Base-by-base conservation (phyloP, 2,329 filamentous ascomycete genomes). In the Microdochium nivale region DNA sequence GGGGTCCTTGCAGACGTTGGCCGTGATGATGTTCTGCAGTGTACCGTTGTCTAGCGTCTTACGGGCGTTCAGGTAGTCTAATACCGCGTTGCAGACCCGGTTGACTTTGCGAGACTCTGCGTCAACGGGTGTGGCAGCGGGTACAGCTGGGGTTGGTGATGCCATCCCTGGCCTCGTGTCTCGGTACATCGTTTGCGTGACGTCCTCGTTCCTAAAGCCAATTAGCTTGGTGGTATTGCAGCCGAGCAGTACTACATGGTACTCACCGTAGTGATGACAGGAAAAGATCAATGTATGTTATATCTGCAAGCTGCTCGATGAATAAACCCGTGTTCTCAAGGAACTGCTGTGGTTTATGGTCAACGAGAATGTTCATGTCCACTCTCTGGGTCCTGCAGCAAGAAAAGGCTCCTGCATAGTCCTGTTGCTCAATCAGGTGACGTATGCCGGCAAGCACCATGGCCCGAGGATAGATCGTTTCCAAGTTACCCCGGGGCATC, bases 311-410 rank as follows among this genome's bases (percentile, higher is more conserved):
- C 65, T 99, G 91, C 19, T 90, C 83, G 30, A 97, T 75, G 62
- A 99, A 95, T 1, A 88, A 68, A 0, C 77, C 75, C 11, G 96
- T 80, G 57, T 84, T 88, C 3, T 78, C 72, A 65, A 96, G 77
- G 64, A 99, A 96, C 58, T 95, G 88, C 35, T 84, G 77, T 0
- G 92, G 90, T n/a, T 84, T 83, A 68, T 97, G 89, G 63, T 99
- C 94, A 62, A 95, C 92, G 2, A 99, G 74, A 55, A 99, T 92
- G 63, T 99, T 99, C 87, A 97, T 91, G 63, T 99, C 94, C 1
- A 99, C 94, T 59, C 95, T 83, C 65, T 99, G 95, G 23, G 85
- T 92, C 49, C 94, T 84, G 65, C 94, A 97, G 55, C 90, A 86
- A 23, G 87, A 74, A 65, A 96, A 99, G 0, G 94, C 94, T 49